Evolutionary conservation across 2,329 filamentous ascomycete genomes (phyloP), one percentile per base, ranked within the genome.

Genomic region (Talaromyces sp.): DNA sequence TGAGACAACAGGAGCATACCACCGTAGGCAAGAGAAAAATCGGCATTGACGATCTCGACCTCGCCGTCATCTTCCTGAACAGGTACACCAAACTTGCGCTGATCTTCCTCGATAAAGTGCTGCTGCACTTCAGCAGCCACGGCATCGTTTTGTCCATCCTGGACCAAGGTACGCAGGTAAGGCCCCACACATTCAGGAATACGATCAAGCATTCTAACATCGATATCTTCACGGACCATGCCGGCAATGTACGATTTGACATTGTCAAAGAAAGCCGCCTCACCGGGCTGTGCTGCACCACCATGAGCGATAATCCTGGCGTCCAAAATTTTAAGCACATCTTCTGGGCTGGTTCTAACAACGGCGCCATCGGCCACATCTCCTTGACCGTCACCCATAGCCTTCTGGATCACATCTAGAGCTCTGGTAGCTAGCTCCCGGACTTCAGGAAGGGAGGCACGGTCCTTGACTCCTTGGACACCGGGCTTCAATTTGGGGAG

Each of bases 1-100:
- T 98, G 95, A 5, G 92, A 97, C 27, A 99, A 85, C 64, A 99
- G 82, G 67, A 99, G 86, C 93, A 97, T 98, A 71, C 95, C 95
- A 75, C 95, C 95, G 72, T 99, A 99, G 55, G 93, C 95, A 28
- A 99, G 86, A 23, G 95, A 99, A 81, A 99, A 99, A 73, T 95
- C 90, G 53, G 95, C 94, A 71, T 99, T 98, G 74, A 99, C 95
- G 72, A 99, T 96, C 78, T 98, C 95, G 27, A 89, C 83, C 79
- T 99, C 95, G 63, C 92, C 93, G 64, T 96, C 91, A 64, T 97
- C 92, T 65, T 95, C 91, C 76, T 93, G 90, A 66, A 91, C 83
- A 2, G 92, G 91, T 59, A 89, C 87, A 66, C 93, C 94, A 69
- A 87, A 96, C 73, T 91, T 95, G 76, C 92, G 90, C 71, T 91